Evolutionary conservation across 305 asterid genomes (phyloP).

Genomic region (Solanum chacoense): DNA sequence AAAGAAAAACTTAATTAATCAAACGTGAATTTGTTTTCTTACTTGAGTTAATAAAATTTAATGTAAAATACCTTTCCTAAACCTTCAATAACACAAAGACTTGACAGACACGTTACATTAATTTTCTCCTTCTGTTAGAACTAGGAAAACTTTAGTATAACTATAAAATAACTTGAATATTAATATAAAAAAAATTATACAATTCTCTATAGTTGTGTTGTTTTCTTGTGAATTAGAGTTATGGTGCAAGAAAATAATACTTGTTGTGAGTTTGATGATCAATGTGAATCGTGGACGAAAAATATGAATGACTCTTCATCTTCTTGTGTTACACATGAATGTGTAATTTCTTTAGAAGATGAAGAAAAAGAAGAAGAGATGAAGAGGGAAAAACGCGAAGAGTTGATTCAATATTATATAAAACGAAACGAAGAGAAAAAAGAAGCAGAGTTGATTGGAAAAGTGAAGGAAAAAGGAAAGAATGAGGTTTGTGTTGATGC

Average conservation of each 20-base stretch:
- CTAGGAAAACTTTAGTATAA: not conserved
- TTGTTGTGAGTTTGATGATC: not conserved
- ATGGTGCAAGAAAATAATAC: not conserved
- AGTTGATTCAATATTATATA: not conserved
- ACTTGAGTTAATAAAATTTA: not conserved
- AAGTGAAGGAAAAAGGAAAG: not conserved
- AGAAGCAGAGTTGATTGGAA: not conserved
- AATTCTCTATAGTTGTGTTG: not conserved
- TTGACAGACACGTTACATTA: not conserved
- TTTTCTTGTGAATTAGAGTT: not conserved
- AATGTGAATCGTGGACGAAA: not conserved
- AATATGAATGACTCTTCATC: not conserved
- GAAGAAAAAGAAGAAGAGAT: not conserved
- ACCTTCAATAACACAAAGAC: not conserved
- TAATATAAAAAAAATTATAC: not conserved
- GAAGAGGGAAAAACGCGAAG: not conserved
- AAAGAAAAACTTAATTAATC: not conserved
- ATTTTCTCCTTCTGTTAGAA: not conserved
- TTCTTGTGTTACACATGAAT: not conserved
- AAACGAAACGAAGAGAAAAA: too few relatives aligned
- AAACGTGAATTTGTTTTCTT: too few relatives aligned
- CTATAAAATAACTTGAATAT: not conserved
- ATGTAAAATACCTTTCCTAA: not conserved
- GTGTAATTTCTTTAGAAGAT: not conserved
- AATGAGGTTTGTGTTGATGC: not conserved